A percentile compares a stretch with the other conserved stretches of the same genome.
These are phyloP conservation scores for Leccinellum luteum DNA, from an alignment of 768 basidiomycete genomes.

Conservation along the genomic window DNA sequence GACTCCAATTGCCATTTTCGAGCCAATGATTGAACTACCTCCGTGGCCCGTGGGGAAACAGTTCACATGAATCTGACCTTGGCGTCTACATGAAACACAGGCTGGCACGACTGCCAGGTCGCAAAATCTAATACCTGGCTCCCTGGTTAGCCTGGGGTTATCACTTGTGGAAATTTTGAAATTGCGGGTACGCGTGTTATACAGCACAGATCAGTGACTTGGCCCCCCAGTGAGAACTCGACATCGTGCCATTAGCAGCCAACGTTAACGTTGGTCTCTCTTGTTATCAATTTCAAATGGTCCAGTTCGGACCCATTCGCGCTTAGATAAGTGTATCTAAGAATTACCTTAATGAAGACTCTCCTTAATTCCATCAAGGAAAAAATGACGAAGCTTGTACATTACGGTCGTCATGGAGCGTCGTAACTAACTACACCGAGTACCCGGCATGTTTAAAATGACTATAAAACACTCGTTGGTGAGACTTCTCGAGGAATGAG, in stretches of 20 bases:
- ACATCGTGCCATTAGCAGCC: slow-evolving; percentile 5
- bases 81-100: neutral
- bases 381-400: neutral
- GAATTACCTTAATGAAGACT: neutral
- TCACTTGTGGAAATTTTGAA: neutral
- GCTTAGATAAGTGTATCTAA: neutral
- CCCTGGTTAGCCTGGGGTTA: neutral
- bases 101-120: neutral
- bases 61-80: neutral
- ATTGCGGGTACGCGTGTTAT: neutral
- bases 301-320: neutral
- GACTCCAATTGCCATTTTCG: slow-evolving; percentile 22
- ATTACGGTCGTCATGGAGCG: slow-evolving; percentile 23
- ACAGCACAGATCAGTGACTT: neutral
- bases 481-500: slow-evolving; percentile 1
- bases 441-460: slow-evolving; percentile 2
- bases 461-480: slow-evolving; percentile 20
- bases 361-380: slow-evolving; percentile 11
- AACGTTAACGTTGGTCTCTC: neutral
- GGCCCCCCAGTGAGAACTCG: neutral
- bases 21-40: slow-evolving; percentile 17
- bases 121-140: neutral
- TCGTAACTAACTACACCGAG: slow-evolving; percentile 25
- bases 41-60: slow-evolving; percentile 9
- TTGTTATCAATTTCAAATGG: slow-evolving; percentile 29